phyloP scores from a whole-genome alignment of 495 filamentous ascomycete genomes.

The Choiromyces venosus region DNA sequence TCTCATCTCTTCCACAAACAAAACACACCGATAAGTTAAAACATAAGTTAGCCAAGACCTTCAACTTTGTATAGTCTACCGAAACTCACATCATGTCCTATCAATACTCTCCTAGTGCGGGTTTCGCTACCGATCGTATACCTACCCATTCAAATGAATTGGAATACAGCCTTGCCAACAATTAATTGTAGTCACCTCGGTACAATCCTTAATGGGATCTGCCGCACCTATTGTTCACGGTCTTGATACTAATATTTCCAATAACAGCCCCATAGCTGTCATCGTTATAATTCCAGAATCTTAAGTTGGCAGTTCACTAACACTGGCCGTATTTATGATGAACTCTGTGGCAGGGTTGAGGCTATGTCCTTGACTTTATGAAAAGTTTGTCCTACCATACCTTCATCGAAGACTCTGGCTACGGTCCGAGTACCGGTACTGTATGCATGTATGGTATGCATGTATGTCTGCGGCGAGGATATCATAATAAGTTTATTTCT shows the following conservation, averaged over 20 bases:
- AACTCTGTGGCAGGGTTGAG: slow-evolving; percentile 49
- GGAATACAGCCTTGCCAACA: neutral
- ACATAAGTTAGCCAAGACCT: neutral
- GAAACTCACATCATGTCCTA: neutral
- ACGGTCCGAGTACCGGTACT: neutral
- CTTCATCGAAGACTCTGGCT: neutral
- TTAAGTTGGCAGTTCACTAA: slow-evolving; percentile 58
- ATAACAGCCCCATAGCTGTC: slow-evolving; percentile 45
- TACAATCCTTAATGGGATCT: neutral
- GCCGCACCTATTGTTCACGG: slow-evolving; percentile 45
- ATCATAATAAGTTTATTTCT: neutral
- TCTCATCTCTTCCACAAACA: neutral
- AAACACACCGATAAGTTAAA: neutral
- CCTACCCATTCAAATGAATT: neutral
- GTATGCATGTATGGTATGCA: neutral
- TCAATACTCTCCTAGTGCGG: neutral
- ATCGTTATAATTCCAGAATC: slow-evolving; percentile 55
- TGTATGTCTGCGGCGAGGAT: neutral
- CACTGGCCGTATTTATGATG: slow-evolving; percentile 51
- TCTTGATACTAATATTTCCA: slow-evolving; percentile 50
- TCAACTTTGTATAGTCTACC: neutral
- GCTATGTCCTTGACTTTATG: slow-evolving; percentile 58
- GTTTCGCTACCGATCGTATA: neutral
- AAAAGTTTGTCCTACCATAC: slow-evolving; percentile 45
- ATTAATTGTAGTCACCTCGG: neutral